These are phyloP conservation scores for Apiospora kogelbergensis DNA, from an alignment of 2,329 filamentous ascomycete species.

Conservation along the genomic window DNA sequence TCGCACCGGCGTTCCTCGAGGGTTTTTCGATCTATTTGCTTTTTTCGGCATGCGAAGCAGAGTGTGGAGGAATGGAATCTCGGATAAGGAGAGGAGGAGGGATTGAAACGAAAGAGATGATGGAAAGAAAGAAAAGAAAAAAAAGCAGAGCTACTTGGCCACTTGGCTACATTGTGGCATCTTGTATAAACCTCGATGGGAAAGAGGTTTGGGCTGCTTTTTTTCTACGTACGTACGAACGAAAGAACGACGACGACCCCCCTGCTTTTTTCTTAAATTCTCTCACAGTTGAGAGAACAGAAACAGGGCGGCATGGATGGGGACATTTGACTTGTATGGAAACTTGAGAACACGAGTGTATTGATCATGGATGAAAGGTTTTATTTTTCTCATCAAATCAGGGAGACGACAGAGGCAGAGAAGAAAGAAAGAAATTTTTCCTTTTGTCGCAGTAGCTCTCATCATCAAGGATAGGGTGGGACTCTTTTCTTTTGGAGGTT, in stretches of 20 bases:
- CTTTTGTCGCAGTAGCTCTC: constrained; percentile 8
- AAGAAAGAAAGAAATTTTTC: not conserved
- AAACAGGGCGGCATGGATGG: not conserved
- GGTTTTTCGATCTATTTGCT: constrained; percentile 4
- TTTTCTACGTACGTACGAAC: not conserved
- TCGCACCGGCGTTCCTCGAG: constrained; percentile 10
- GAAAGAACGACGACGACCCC: not conserved
- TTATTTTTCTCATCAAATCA: not conserved
- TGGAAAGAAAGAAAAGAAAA: not conserved
- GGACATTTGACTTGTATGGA: not conserved
- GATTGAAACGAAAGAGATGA: not conserved
- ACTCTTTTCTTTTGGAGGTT: not conserved
- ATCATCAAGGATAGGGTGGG: constrained; percentile 1
- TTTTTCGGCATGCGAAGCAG: not conserved
- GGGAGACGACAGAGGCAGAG: not conserved
- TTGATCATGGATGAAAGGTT: constrained; percentile 5
- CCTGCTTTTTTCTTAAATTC: not conserved
- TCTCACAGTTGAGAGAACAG: not conserved
- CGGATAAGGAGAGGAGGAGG: not conserved
- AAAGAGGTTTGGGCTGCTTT: not conserved
- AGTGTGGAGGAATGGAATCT: not conserved
- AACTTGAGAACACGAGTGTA: constrained; percentile 5
- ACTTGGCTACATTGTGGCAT: not conserved
- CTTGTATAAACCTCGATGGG: not conserved
- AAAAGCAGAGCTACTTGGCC: not conserved